Percentiles rank a stretch among this genome's conserved stretches.
Conservation (phyloP, 768 basidiomycete species). For the Chalciporus chontae region DNA sequence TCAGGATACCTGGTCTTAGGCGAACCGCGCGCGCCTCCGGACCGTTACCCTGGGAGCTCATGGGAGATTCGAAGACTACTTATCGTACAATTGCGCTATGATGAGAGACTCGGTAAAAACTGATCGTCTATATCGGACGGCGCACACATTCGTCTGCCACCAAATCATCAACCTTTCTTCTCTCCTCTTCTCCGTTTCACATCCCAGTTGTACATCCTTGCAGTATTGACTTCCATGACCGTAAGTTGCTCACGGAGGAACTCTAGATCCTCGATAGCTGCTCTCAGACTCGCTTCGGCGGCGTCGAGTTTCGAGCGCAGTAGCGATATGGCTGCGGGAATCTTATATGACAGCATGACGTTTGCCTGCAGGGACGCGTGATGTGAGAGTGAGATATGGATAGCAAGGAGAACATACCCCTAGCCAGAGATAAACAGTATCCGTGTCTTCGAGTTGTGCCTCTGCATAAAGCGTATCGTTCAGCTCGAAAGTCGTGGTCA, state of each 20-base stretch:
- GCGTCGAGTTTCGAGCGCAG: slow-evolving; percentile 69
- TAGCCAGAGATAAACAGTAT: slow-evolving; percentile 92
- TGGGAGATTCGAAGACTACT: too few relatives aligned
- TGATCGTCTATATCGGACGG: background rate
- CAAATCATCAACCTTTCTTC: slow-evolving; percentile 12
- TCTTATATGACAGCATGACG: slow-evolving; percentile 93
- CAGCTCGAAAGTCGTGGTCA: slow-evolving; percentile 89
- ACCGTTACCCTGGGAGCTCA: too few relatives aligned
- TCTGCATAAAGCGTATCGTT: slow-evolving; percentile 95
- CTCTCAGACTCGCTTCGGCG: slow-evolving; percentile 62
- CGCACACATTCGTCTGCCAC: background rate
- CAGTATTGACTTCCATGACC: slow-evolving; percentile 94
- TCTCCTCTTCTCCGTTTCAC: slow-evolving; percentile 73
- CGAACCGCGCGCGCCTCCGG: too few relatives aligned
- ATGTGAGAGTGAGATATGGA: background rate
- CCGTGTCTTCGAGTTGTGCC: slow-evolving; percentile 81
- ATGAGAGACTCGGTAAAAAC: background rate
- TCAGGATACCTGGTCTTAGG: too few relatives aligned
- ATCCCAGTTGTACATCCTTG: slow-evolving; percentile 95
- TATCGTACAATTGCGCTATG: background rate
- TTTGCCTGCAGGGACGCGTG: slow-evolving; percentile 65
- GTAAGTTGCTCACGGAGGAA: slow-evolving; percentile 94
- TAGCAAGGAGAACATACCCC: slow-evolving; percentile 57
- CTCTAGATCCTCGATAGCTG: slow-evolving; percentile 84
- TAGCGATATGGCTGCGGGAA: slow-evolving; percentile 71